phyloP scores from a whole-genome alignment of 805 yeast species.

The Teunomyces aglyptinius region DNA sequence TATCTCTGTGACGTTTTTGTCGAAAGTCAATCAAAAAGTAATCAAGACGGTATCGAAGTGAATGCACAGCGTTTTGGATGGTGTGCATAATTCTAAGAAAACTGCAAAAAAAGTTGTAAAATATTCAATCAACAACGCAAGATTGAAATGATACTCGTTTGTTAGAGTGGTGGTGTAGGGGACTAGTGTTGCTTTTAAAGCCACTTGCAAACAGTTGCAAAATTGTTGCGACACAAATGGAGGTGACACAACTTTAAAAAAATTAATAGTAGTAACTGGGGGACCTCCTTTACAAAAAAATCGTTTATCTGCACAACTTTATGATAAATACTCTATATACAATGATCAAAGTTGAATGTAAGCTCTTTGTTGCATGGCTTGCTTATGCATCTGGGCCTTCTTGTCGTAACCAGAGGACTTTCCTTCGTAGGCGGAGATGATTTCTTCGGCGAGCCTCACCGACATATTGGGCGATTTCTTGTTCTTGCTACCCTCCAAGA shows the following conservation, averaged over 20 bases:
- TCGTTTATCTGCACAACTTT: conserved; percentile 1
- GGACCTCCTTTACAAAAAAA: no score
- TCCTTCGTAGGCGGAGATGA: conserved; percentile 73
- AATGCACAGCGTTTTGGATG: conserved; percentile 14
- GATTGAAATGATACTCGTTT: not conserved
- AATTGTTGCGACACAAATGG: no score
- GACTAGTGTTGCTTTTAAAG: no score
- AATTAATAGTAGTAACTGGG: no score
- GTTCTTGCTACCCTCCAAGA: conserved; percentile 76
- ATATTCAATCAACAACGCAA: not conserved
- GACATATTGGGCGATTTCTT: conserved; percentile 78
- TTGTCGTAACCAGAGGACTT: conserved; percentile 82
- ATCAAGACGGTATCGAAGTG: conserved; percentile 31
- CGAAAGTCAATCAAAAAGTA: conserved; percentile 33
- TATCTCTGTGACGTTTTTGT: conserved; percentile 38
- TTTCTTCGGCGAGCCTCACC: conserved; percentile 89
- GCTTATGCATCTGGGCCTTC: conserved; percentile 76
- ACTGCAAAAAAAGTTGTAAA: not conserved
- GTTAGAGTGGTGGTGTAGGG: no score
- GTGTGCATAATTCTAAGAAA: not conserved
- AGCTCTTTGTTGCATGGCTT: conserved; percentile 87
- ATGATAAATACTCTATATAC: conserved; percentile 10
- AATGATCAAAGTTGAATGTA: conserved; percentile 38
- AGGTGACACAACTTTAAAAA: not conserved
- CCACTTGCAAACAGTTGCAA: no score